Evolutionary conservation across 1,139 yeast species (phyloP).

Genomic region (Taiozyma sp.): DNA sequence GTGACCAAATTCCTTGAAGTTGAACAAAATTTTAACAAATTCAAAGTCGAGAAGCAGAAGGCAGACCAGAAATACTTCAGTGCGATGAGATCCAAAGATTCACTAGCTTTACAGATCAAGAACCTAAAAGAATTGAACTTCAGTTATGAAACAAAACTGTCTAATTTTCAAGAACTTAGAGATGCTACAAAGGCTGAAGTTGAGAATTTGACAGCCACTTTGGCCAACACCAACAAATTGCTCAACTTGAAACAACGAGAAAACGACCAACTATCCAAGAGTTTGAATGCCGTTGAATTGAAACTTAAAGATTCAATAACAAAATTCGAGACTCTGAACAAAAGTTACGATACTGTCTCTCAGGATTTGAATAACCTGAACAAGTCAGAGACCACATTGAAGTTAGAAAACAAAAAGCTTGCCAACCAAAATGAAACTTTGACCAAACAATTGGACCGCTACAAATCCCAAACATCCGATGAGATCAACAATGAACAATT

Average conservation of each 20-base stretch:
- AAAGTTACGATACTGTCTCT: constrained; percentile 1
- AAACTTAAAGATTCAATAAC: constrained; percentile 1
- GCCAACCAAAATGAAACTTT: constrained; percentile 20
- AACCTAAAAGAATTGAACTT: constrained; percentile 66
- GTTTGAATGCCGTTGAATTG: constrained; percentile 7
- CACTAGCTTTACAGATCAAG: constrained; percentile 63
- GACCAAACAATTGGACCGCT: constrained; percentile 8
- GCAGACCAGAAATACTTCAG: constrained; percentile 96
- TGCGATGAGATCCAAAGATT: constrained; percentile 88
- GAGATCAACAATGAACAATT: constrained; percentile 41
- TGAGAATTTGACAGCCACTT: constrained; percentile 7
- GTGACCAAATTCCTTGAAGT: constrained; percentile 37
- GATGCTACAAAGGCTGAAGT: constrained; percentile 25
- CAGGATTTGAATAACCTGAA: constrained; percentile 17
- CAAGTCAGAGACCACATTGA: constrained; percentile 6
- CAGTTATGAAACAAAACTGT: constrained; percentile 50
- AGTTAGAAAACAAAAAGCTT: constrained; percentile 5
- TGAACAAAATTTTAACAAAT: constrained; percentile 63
- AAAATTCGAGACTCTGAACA: constrained; percentile 1
- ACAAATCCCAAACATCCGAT: constrained; percentile 8
- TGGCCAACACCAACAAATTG: constrained; percentile 6
- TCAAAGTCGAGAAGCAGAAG: constrained; percentile 77
- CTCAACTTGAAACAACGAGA: constrained; percentile 8
- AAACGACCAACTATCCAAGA: constrained; percentile 7
- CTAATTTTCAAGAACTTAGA: constrained; percentile 10